These are phyloP conservation scores for Metschnikowia baotianmanensis DNA, from an alignment of 805 yeast species.

Conservation along the genomic window DNA sequence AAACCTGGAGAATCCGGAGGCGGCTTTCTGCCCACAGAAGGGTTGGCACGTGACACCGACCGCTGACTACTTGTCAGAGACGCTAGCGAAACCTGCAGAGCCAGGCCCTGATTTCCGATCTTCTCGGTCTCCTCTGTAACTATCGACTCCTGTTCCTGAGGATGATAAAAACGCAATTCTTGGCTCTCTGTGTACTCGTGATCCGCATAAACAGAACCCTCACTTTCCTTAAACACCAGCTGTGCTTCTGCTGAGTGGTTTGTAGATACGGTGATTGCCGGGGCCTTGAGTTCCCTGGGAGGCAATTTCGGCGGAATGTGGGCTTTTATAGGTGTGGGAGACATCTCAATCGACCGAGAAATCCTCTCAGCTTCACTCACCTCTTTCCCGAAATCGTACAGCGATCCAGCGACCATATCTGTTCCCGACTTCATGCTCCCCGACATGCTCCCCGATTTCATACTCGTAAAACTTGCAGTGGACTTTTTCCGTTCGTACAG, in stretches of 20 bases:
- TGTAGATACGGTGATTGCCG: neutral
- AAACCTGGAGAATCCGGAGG: constrained; percentile 4
- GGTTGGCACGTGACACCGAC: neutral
- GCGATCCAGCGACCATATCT: too few relatives aligned
- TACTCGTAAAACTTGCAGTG: too few relatives aligned
- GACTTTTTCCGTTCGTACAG: too few relatives aligned
- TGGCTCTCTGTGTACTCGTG: too few relatives aligned
- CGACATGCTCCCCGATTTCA: too few relatives aligned
- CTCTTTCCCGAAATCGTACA: constrained; percentile 18
- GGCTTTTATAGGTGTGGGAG: constrained; percentile 1
- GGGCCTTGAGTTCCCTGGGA: constrained; percentile 4
- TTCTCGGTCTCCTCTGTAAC: too few relatives aligned
- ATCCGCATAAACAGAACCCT: too few relatives aligned
- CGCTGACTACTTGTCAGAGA: neutral
- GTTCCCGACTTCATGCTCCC: too few relatives aligned
- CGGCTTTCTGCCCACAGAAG: constrained; percentile 3
- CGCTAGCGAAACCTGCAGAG: neutral
- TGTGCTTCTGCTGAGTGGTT: neutral
- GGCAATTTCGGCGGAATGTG: constrained; percentile 8
- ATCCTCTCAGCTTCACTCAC: constrained; percentile 5
- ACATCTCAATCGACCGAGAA: constrained; percentile 10
- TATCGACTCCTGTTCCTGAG: too few relatives aligned
- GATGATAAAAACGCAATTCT: too few relatives aligned
- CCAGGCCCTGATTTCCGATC: neutral
- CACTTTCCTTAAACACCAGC: too few relatives aligned